Base-by-base conservation (phyloP, 208 protist genomes). In the Trypanosoma platydactyli region DNA sequence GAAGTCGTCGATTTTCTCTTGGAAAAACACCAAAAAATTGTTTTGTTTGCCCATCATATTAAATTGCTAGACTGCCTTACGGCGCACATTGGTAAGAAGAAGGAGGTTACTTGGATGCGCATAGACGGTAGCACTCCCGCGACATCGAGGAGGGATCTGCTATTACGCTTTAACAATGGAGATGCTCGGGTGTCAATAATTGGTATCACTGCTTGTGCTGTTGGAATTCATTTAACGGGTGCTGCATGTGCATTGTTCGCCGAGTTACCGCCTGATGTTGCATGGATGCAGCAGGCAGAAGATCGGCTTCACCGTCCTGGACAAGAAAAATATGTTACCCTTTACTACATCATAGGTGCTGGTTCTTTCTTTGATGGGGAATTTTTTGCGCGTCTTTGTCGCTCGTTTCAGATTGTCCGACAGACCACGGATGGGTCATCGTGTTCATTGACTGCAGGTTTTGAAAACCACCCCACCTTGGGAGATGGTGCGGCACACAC, bases 231-330 rank as follows among this genome's bases (percentile, higher is more conserved):
- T 25, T 73, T 94, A 35, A 78, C 86, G 9, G 69, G 78, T 9
- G 83, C 89, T 0, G 60, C 72, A 12, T 91, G 81, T 53, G 84
- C 84, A 16, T 72, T 94, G n/a, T 94, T 94, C 65, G 86, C 82
- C 35, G 89, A 94, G 67, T 73, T 94, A 16, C 89, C 89, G 4
- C 89, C 89, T 1, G 82, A 94, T 61, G 76, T 76, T 0, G 57
- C 79, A 52, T 92, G 86, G 89, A 82, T 94, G 78, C 61, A 69
- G 24, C 89, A 94, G 51, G 89, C 89, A 22, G 89, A 94, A 62
- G 89, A 94, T 70, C 73, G 89, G 5, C 80, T 95, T 35, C 89
- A 93, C 69, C 86, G 87, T 40, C 79, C 75, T 4, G 85, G 86
- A 11, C 89, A 94, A 55, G 54, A 44, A 27, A 62, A 64, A 16